Evolutionary conservation across 352 stramenopile species (phyloP).

Genomic region (Pythium myriotylum): DNA sequence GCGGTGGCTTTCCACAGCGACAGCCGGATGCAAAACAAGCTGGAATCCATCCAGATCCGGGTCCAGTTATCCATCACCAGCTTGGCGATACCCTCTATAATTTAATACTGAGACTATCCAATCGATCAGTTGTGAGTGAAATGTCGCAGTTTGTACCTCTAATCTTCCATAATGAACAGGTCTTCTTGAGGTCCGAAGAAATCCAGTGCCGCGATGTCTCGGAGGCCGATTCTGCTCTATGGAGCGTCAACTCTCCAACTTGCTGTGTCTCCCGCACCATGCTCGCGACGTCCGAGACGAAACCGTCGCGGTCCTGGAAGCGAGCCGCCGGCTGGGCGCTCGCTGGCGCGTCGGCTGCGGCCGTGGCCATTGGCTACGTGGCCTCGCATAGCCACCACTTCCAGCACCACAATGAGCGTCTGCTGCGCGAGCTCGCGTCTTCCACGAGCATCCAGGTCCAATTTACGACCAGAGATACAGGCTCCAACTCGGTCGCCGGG

Average conservation of each 20-base stretch:
- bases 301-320: not conserved
- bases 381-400: constrained; percentile 3
- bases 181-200: not conserved
- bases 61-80: not conserved
- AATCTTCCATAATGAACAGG: not conserved
- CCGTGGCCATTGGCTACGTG: not conserved
- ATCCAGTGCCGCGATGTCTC: no score
- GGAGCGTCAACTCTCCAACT: not conserved
- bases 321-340: not conserved
- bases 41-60: constrained; percentile 3
- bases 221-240: not conserved
- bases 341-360: not conserved
- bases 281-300: no score
- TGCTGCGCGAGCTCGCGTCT: not conserved
- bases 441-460: constrained; percentile 2
- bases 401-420: constrained; percentile 4
- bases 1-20: no score
- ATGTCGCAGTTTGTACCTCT: not conserved
- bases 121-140: not conserved
- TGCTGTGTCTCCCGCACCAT: no score
- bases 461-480: not conserved
- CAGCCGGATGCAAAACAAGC: no score
- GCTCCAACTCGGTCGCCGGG: not conserved
- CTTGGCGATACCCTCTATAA: not conserved
- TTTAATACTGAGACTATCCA: not conserved